Conservation (phyloP, 108 stramenopile species). For the Skeletonema menzelii region DNA sequence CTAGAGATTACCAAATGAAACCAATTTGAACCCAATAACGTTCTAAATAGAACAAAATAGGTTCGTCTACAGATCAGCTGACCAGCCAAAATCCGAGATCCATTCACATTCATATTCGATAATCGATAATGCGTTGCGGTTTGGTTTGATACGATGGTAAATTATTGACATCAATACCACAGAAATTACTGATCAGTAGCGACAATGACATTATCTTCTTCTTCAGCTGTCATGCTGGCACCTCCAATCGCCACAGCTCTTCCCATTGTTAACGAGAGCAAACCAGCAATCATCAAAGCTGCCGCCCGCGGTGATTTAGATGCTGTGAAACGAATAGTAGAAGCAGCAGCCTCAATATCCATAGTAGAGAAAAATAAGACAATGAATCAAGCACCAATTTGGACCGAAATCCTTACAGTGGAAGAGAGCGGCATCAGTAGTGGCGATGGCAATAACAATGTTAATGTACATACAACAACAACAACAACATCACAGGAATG, state of each 20-base stretch:
- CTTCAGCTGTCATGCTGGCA: neutral
- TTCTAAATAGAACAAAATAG: no score
- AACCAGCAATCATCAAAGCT: conserved; percentile 12
- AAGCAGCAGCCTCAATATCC: conserved; percentile 6
- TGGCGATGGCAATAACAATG: neutral
- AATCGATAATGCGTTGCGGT: no score
- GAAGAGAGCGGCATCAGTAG: neutral
- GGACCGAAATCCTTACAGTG: neutral
- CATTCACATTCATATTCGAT: no score
- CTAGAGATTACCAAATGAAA: no score
- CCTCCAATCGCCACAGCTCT: neutral
- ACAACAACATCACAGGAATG: conserved; percentile 17
- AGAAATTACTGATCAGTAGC: no score
- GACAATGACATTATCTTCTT: neutral
- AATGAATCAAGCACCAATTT: neutral
- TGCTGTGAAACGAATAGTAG: conserved; percentile 9
- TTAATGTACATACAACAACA: neutral
- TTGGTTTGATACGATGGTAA: no score
- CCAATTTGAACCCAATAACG: no score
- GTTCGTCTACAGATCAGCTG: no score
- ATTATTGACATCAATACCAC: no score
- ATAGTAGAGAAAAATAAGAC: neutral
- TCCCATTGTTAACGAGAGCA: neutral
- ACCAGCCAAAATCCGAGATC: no score
- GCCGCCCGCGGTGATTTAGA: conserved; percentile 14